These are phyloP conservation scores for Lophium mytilinum DNA, from an alignment of 495 filamentous ascomycete genomes.

Conservation along the genomic window DNA sequence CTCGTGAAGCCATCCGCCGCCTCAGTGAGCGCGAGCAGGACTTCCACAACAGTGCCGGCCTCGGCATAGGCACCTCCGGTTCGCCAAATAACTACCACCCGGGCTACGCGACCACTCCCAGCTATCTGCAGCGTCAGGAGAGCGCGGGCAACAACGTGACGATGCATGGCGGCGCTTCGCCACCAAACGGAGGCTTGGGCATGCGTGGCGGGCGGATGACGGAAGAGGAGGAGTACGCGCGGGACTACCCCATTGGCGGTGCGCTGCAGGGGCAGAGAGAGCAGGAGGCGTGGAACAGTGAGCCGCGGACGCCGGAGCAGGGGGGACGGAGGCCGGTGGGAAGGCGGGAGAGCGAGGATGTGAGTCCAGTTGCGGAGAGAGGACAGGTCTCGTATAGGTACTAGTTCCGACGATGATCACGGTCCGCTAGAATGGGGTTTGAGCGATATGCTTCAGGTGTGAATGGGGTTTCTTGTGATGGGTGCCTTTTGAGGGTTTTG, in stretches of 20 bases:
- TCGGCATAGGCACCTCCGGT: background rate
- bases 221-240: conserved; percentile 22
- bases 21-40: background rate
- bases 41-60: background rate
- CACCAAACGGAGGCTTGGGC: background rate
- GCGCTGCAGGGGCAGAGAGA: background rate
- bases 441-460: no score
- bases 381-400: conserved; percentile 21
- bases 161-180: conserved; percentile 18
- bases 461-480: no score
- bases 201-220: background rate
- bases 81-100: conserved; percentile 8
- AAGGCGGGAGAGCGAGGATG: conserved; percentile 7
- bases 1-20: background rate
- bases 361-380: conserved; percentile 23
- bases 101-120: conserved; percentile 15
- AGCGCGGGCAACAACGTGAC: conserved; percentile 16
- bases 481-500: no score
- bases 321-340: background rate
- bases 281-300: background rate
- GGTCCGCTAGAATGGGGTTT: no score
- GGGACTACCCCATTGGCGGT: conserved; percentile 17
- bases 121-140: conserved; percentile 20
- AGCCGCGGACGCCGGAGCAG: conserved; percentile 19
- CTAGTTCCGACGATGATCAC: background rate